These are phyloP conservation scores for Hypoxylon fragiforme DNA, from an alignment of 495 filamentous ascomycete species.

Conservation along the genomic window DNA sequence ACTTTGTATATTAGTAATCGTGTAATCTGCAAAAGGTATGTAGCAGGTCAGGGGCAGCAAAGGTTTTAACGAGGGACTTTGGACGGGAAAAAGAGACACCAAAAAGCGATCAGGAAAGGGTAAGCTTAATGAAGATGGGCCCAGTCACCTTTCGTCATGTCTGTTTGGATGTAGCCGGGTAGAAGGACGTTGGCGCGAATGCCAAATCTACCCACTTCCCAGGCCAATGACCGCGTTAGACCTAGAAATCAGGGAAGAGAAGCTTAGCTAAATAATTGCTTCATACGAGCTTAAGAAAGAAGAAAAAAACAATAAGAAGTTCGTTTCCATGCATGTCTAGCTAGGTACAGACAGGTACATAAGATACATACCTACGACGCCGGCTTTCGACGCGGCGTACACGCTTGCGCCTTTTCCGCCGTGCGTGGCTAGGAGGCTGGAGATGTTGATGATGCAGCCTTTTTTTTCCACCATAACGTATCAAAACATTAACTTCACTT, in stretches of 20 bases:
- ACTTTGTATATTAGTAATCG: conserved; percentile 38
- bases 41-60: too few species aligned
- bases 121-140: too few species aligned
- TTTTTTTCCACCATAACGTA: too few species aligned
- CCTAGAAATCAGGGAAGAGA: conserved; percentile 41
- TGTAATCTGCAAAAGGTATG: conserved; percentile 21
- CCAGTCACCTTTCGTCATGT: conserved; percentile 73
- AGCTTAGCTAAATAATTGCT: conserved; percentile 15
- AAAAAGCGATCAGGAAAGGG: conserved; percentile 17
- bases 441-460: conserved; percentile 78
- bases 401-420: conserved; percentile 66
- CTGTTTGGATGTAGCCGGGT: conserved; percentile 81
- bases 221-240: conserved; percentile 70
- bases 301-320: too few species aligned
- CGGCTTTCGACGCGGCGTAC: conserved; percentile 82
- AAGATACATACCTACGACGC: conserved; percentile 61
- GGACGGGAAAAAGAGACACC: conserved; percentile 2
- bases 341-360: conserved; percentile 13
- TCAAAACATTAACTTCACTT: too few species aligned
- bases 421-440: conserved; percentile 69
- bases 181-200: conserved; percentile 78
- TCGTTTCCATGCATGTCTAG: too few species aligned
- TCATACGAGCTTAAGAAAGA: too few species aligned
- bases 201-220: conserved; percentile 59
- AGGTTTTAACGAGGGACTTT: conserved; percentile 1